A percentile compares a stretch with the other conserved stretches of the same genome.
Conservation (phyloP, 2,329 filamentous ascomycete species). For the Aspergillus neoniger region DNA sequence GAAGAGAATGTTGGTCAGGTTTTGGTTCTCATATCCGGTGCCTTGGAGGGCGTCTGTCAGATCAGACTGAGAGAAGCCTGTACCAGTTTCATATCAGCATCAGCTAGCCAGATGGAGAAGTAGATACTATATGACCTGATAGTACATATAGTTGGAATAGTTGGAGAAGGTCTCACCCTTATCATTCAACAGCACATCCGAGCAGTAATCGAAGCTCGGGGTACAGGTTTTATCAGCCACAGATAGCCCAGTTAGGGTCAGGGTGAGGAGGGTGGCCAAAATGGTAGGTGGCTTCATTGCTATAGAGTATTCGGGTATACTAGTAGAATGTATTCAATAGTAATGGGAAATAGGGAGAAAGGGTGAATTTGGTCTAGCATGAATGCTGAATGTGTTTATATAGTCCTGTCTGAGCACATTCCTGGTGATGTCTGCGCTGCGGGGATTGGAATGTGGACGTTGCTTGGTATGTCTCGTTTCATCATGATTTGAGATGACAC, state of each 20-base stretch:
- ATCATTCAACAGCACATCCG: constrained; percentile 28
- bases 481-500: no score
- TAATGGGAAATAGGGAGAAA: background rate
- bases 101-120: background rate
- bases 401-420: background rate
- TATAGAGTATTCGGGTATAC: background rate
- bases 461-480: background rate
- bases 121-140: background rate
- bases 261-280: constrained; percentile 22
- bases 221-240: constrained; percentile 34
- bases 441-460: background rate
- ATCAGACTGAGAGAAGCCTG: constrained; percentile 34
- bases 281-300: constrained; percentile 30
- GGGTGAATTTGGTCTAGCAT: background rate
- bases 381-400: no score
- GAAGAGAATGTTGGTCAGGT: constrained; percentile 34
- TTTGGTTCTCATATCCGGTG: constrained; percentile 28
- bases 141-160: no score
- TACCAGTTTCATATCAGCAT: background rate
- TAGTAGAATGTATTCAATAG: background rate
- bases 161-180: constrained; percentile 27
- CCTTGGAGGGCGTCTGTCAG: constrained; percentile 31
- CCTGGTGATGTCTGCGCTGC: background rate
- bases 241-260: constrained; percentile 19
- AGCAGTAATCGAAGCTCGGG: constrained; percentile 40